A percentile compares a stretch with the other conserved stretches of the same genome.
These are phyloP conservation scores for Graphium sp. DNA, from an alignment of 2,329 filamentous ascomycete genomes.

Conservation along the genomic window DNA sequence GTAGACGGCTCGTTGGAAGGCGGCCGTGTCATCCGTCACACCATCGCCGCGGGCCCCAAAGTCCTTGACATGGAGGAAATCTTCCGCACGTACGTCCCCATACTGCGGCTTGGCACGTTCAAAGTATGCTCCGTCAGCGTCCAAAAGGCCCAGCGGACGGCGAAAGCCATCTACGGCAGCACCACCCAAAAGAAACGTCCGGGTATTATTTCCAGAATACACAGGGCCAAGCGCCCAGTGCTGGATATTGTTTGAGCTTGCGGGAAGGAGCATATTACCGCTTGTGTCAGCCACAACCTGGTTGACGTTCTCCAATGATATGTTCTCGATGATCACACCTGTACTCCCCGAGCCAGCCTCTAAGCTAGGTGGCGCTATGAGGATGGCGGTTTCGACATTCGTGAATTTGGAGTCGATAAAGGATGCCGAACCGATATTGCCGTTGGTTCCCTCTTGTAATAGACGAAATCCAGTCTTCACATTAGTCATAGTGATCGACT, in stretches of 20 bases:
- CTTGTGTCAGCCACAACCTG: conserved; percentile 6
- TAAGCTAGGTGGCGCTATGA: neutral
- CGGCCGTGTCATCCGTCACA: conserved; percentile 32
- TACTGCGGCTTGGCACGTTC: conserved; percentile 38
- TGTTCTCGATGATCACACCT: conserved; percentile 33
- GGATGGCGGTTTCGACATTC: conserved; percentile 1
- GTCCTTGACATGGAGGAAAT: conserved; percentile 8
- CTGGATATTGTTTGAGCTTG: conserved; percentile 2
- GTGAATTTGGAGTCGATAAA: conserved; percentile 2
- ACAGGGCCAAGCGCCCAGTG: conserved; percentile 7
- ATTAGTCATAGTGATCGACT: conserved; percentile 6
- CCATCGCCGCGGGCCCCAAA: conserved; percentile 30
- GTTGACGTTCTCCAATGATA: conserved; percentile 22
- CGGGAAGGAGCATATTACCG: conserved; percentile 5
- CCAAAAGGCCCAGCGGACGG: conserved; percentile 2
- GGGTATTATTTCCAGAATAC: conserved; percentile 4
- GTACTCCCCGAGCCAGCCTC: conserved; percentile 5
- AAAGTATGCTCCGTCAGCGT: conserved; percentile 17
- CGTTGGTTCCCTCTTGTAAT: conserved; percentile 2
- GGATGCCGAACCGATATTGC: neutral
- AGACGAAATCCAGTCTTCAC: conserved; percentile 5
- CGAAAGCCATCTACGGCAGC: conserved; percentile 4
- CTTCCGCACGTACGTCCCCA: conserved; percentile 8
- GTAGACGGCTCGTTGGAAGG: conserved; percentile 26
- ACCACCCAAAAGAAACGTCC: conserved; percentile 5